Conservation (phyloP, 2,329 filamentous ascomycete species). For the Cladosporium sp. region DNA sequence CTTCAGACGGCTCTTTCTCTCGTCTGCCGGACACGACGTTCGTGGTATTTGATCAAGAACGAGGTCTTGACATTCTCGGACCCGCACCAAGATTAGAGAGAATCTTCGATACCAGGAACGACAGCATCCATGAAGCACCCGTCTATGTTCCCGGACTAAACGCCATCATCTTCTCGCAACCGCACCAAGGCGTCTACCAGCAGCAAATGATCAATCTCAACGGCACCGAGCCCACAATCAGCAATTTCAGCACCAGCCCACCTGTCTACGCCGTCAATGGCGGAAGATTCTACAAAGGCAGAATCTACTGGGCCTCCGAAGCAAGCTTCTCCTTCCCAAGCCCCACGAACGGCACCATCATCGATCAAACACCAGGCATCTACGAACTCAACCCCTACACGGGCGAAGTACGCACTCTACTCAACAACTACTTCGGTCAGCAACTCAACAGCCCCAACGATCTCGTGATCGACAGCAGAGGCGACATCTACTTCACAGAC, state of each 20-base stretch:
- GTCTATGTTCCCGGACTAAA: slow-evolving; percentile 39
- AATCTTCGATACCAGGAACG: slow-evolving; percentile 22
- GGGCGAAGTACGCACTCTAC: slow-evolving; percentile 34
- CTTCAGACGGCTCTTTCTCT: slow-evolving; percentile 30
- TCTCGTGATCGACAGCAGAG: slow-evolving; percentile 37
- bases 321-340: slow-evolving; percentile 23
- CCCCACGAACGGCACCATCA: slow-evolving; percentile 14
- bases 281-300: slow-evolving; percentile 35
- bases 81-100: slow-evolving; percentile 30
- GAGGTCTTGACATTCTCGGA: slow-evolving; percentile 30
- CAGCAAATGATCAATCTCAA: slow-evolving; percentile 40
- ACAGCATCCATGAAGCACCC: slow-evolving; percentile 38
- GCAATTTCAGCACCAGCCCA: slow-evolving; percentile 35
- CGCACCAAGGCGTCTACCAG: slow-evolving; percentile 33
- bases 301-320: slow-evolving; percentile 33
- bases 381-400: slow-evolving; percentile 42
- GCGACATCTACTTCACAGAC: slow-evolving; percentile 49
- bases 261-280: slow-evolving; percentile 42
- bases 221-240: slow-evolving; percentile 36
- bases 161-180: slow-evolving; percentile 36
- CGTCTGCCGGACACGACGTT: slow-evolving; percentile 25
- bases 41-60: slow-evolving; percentile 34
- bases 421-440: slow-evolving; percentile 46
- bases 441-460: slow-evolving; percentile 43
- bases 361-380: slow-evolving; percentile 36